Base-by-base conservation (phyloP, 306 rosid genomes). In the Aeschynomene evenia region DNA sequence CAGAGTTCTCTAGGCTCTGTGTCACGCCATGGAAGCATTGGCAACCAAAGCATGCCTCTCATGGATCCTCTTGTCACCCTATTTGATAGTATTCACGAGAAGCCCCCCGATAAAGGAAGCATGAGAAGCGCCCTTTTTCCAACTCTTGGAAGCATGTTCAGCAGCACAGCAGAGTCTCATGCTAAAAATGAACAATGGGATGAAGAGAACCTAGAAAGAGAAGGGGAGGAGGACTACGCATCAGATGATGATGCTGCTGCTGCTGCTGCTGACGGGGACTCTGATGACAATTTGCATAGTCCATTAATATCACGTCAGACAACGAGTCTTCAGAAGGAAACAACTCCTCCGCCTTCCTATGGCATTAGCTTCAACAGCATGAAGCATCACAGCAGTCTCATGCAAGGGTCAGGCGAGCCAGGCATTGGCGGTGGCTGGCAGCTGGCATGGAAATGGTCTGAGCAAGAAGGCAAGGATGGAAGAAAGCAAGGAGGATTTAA, bases 371-470 rank as follows among this genome's bases (percentile, higher is more conserved):
- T 91, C 55, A 76, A 85, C 71, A 85, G 88, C 79, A 87, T 86
- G 85, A 82, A 92, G 75, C 97, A 71, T 67, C 77, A 83, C 62
- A 86, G 95, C 72, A 90, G 91, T 82, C 90, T 90, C 64, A 77
- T 81, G 85, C 96, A 88, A 82, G 95, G 86, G 73, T 66, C 81
- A 73, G 85, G 81, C 48, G 97, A 91, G 78, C 78, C 97, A 19
- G 97, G 97, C 66, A 88, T 91, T 57, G 95, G 97, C 60, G 97
- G 97, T 46, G 97, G 97, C 37, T 91, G 97, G 97, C 97, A 91
- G 74, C 79, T 91, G 80, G 97, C 97, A 48, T 91, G 97, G 97
- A 83, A 88, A 84, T 91, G 97, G 97, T 79, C 95, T 50, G 97
- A 33, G 7, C 6, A 88, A 52, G 86, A 68, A 81, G 88, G 82